Base-by-base conservation (phyloP, 768 basidiomycete genomes). In the Phlebiopsis flavidoalba region DNA sequence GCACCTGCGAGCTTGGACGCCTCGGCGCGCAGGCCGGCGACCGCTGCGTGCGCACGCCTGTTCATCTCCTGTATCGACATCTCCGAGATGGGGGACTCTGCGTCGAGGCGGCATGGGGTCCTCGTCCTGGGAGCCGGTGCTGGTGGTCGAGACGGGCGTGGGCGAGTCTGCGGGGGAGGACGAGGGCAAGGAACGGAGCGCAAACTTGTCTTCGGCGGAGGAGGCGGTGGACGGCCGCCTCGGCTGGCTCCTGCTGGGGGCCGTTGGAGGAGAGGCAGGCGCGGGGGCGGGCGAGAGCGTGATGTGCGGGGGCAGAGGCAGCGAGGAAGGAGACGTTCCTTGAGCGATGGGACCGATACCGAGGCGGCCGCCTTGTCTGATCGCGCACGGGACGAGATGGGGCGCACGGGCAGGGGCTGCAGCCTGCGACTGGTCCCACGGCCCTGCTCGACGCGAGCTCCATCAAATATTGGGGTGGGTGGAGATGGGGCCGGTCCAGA, bases 171-270 rank as follows among this genome's bases (percentile, higher is more conserved):
- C 65, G 48, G 58, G 58, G 22, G 65, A 59, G 53, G 66, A 43
- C 14, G 79, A 78, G 40, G 83, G 82, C 31, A 84, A 69, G 26
- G n/a, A n/a, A n/a, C n/a, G 26, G 26, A 82, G 67, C 8, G 67
- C 37, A 22, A 69, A 47, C 51, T 66, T 69, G 14, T 76, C 76
- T 57, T 84, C 80, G 10, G 76, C 73, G 17, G 76, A 70, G 53
- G 80, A 77, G 3, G 81, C 76, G 6, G 80, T 78, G 0, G 78
- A 74, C 17, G 78, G 79, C 60, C 78, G 72, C 46, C 74, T 68
- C 0, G 65, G 67, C n/a, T 43, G 36, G 60, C 67, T 67, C 47
- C 63, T 60, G 48, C 58, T 56, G 19, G 71, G 19, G 71, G 71
- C 46, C 73, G 74, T 35, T 19, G 60, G n/a, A 63, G 55, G 24